These are phyloP conservation scores for Penicillium sp. DNA, from an alignment of 2,329 filamentous ascomycete genomes.

Conservation along the genomic window DNA sequence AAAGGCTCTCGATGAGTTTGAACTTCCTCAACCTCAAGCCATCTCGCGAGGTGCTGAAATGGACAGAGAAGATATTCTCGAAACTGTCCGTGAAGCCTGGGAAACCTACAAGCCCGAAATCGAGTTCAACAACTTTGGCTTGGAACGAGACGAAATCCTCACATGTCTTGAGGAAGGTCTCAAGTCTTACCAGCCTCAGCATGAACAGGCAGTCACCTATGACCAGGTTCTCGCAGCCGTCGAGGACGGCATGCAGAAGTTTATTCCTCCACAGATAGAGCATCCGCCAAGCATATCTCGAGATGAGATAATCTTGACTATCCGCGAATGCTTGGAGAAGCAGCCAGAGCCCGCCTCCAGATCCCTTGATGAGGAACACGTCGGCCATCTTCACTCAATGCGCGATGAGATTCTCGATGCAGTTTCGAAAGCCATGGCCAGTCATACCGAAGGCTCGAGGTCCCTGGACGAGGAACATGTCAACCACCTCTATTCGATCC, in stretches of 20 bases:
- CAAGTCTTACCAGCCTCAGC: conserved; percentile 62
- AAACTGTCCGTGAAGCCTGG: conserved; percentile 85
- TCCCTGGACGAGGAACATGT: conserved; percentile 20
- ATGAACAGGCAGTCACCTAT: conserved; percentile 62
- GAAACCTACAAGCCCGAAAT: conserved; percentile 94
- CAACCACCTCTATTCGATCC: conserved; percentile 22
- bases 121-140: conserved; percentile 81
- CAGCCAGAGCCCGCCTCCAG: conserved; percentile 53
- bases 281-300: conserved; percentile 67
- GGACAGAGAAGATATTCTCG: conserved; percentile 77
- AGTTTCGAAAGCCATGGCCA: conserved; percentile 24
- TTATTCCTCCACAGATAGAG: conserved; percentile 69
- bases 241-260: conserved; percentile 79
- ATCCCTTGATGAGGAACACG: conserved; percentile 22
- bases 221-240: conserved; percentile 85
- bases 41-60: conserved; percentile 51
- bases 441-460: conserved; percentile 19
- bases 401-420: conserved; percentile 33
- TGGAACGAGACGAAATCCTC: conserved; percentile 87
- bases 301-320: conserved; percentile 78
- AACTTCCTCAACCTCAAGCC: conserved; percentile 58
- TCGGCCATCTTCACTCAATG: conserved; percentile 23
- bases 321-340: conserved; percentile 82
- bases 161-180: conserved; percentile 83
- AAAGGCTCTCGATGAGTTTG: conserved; percentile 61